phyloP scores from a whole-genome alignment of 2,329 filamentous ascomycete genomes.

The Blastomyces parvus region DNA sequence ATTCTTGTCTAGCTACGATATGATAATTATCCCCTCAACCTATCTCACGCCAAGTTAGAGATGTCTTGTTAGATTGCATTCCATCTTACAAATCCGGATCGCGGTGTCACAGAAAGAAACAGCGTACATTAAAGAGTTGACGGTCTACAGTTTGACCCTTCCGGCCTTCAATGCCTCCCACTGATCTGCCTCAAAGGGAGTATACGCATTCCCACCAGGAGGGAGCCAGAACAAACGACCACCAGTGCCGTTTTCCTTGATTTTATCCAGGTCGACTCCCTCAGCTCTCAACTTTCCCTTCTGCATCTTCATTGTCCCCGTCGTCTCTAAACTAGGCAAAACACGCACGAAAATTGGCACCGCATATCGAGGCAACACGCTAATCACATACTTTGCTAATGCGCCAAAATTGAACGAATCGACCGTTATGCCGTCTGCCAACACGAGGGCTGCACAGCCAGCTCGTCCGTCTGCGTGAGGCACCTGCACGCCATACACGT shows the following conservation, averaged over 20 bases:
- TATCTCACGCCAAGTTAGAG: not conserved
- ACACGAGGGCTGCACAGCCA: conserved; percentile 46
- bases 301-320: conserved; percentile 8
- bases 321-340: conserved; percentile 14
- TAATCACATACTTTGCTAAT: conserved; percentile 45
- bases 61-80: not conserved
- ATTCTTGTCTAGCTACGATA: not conserved
- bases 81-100: not conserved
- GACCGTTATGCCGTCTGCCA: conserved; percentile 26
- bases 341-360: conserved; percentile 64
- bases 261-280: conserved; percentile 6
- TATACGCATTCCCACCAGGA: conserved; percentile 44
- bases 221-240: conserved; percentile 39
- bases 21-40: not conserved
- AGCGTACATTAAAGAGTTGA: not conserved
- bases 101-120: not conserved
- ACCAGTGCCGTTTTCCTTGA: not conserved
- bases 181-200: conserved; percentile 48
- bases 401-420: conserved; percentile 48
- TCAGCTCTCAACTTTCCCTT: conserved; percentile 6
- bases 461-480: conserved; percentile 57
- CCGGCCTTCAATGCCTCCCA: conserved; percentile 45
- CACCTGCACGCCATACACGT: conserved; percentile 53
- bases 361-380: conserved; percentile 59
- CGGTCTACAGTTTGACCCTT: conserved; percentile 36